Evolutionary conservation across 352 stramenopile genomes (phyloP), one percentile per base, ranked within the genome.

Genomic region (Pythium phragmiticola): DNA sequence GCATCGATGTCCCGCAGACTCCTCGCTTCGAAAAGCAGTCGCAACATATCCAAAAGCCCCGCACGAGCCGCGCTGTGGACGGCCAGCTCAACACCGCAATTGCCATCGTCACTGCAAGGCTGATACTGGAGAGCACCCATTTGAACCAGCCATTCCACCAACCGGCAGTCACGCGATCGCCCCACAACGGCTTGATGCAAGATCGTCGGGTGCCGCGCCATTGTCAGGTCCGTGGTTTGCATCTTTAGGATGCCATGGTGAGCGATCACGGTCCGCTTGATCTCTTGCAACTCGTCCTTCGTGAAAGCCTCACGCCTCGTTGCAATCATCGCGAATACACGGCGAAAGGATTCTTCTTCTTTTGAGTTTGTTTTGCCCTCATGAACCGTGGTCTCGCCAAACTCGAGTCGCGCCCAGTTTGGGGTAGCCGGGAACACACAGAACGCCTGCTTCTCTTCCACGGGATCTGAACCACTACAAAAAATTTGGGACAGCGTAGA

Each of bases 61-160:
- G 37, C 37, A 1, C 49, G 49, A 16, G 49, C 33, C 1, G 49
- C 49, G 28, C 49, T 30, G 49, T 56, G 30, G 13, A 56, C 33
- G 9, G 49, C 49, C 14, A 56, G 17, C n/a, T 56, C 49, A 2
- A 9, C 23, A n/a, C 16, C 12, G 9, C 47, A 11, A 39, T 23
- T 19, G 8, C 6, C 45, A 13, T 33, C 21, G 6, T 34, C 45
- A 28, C 26, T 5, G 6, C 4, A 6, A 28, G 49, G 49, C 17
- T 56, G 28, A 16, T 21, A 28, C 1, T 17, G 2, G 5, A 57
- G 50, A n/a, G 50, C 50, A 1, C 50, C 50, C 50, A 57, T 57
- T 33, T 57, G 50, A 17, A 57, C 30, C 7, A 57, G 30, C 30
- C 30, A 57, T 19, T 57, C 50, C 4, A 57, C 33, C 3, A 57